Conservation (phyloP, 2,329 filamentous ascomycete species). For the Fusarium sacchari region DNA sequence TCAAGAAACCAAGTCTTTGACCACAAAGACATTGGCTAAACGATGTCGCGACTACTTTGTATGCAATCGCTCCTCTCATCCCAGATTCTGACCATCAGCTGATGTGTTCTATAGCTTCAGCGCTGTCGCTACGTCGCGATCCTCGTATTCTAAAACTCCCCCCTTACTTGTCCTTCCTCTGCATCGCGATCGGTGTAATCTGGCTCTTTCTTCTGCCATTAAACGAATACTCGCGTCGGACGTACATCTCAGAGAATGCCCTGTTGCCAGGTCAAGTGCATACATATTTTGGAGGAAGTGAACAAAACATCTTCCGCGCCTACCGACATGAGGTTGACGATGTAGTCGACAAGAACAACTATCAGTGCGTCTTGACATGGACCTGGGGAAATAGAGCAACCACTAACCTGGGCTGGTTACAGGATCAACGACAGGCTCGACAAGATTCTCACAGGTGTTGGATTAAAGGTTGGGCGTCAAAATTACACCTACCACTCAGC, state of each 20-base stretch:
- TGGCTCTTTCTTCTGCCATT: conserved; percentile 93
- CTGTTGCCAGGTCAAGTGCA: conserved; percentile 95
- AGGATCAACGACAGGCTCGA: conserved; percentile 77
- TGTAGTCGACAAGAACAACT: conserved; percentile 63
- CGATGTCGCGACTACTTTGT: conserved; percentile 67
- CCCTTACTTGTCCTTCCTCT: conserved; percentile 86
- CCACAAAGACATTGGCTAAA: conserved; percentile 20
- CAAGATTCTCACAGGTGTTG: conserved; percentile 78
- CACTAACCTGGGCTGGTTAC: background rate
- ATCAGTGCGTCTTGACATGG: conserved; percentile 55
- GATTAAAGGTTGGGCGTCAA: conserved; percentile 88
- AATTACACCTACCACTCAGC: conserved; percentile 86
- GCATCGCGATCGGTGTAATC: conserved; percentile 83
- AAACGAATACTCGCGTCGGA: conserved; percentile 88
- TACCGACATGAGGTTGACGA: conserved; percentile 85
- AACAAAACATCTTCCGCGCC: conserved; percentile 92
- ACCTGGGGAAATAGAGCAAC: background rate
- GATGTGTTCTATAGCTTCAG: conserved; percentile 57
- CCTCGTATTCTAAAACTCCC: conserved; percentile 84
- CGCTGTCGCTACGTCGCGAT: conserved; percentile 79
- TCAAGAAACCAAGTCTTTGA: conserved; percentile 15
- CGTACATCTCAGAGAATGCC: conserved; percentile 98
- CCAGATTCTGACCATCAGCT: background rate
- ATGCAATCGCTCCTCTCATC: conserved; percentile 39
- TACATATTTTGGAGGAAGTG: conserved; percentile 96